phyloP scores from a whole-genome alignment of 495 filamentous ascomycete genomes.

The Penicillium paxilli region DNA sequence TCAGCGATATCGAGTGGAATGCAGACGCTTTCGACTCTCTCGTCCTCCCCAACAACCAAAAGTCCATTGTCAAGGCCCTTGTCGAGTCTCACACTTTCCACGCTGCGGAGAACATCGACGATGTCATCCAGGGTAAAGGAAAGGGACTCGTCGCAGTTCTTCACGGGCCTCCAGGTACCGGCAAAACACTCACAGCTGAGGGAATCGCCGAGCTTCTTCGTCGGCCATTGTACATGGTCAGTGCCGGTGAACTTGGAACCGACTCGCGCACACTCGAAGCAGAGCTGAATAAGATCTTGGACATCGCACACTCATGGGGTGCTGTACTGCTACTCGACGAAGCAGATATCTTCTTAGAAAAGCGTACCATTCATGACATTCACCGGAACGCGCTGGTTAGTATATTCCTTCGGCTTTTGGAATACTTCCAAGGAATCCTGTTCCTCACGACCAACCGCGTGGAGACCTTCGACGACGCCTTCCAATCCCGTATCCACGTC shows the following conservation, averaged over 20 bases:
- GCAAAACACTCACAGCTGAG: constrained; percentile 88
- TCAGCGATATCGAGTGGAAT: constrained; percentile 83
- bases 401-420: constrained; percentile 69
- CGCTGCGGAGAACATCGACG: constrained; percentile 78
- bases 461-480: constrained; percentile 70
- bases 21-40: constrained; percentile 77
- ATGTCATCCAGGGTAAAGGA: constrained; percentile 79
- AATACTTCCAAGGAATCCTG: constrained; percentile 80
- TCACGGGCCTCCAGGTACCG: constrained; percentile 82
- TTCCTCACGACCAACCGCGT: constrained; percentile 81
- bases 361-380: constrained; percentile 68
- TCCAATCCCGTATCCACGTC: constrained; percentile 68
- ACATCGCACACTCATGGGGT: constrained; percentile 86
- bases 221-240: constrained; percentile 83
- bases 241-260: constrained; percentile 79
- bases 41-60: constrained; percentile 72
- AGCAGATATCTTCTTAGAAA: constrained; percentile 78
- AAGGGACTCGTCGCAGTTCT: constrained; percentile 74
- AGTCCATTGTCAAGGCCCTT: constrained; percentile 77
- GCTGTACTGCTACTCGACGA: constrained; percentile 77
- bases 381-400: constrained; percentile 76
- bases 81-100: constrained; percentile 83
- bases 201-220: constrained; percentile 81
- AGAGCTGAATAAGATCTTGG: constrained; percentile 82
- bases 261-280: constrained; percentile 73